Conservation (phyloP, 768 basidiomycete species). For the Termitomyces heimii region DNA sequence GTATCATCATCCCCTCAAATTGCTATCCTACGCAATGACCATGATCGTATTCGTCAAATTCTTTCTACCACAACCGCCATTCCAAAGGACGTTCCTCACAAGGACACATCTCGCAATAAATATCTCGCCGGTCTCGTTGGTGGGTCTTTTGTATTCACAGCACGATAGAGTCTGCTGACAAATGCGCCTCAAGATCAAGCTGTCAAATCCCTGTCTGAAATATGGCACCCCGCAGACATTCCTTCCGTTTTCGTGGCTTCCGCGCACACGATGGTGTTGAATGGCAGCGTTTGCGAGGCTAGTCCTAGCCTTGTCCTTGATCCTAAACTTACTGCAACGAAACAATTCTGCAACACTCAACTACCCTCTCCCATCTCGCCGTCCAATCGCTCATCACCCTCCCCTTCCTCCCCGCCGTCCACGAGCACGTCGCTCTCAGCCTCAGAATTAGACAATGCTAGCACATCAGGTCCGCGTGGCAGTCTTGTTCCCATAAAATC, state of each 20-base stretch:
- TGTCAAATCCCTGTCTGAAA: constrained; percentile 69
- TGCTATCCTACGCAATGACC: constrained; percentile 25
- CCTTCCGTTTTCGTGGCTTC: constrained; percentile 45
- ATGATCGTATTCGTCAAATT: constrained; percentile 21
- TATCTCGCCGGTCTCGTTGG: constrained; percentile 67
- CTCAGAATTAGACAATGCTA: constrained; percentile 14
- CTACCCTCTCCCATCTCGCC: constrained; percentile 53
- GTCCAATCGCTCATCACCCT: constrained; percentile 27
- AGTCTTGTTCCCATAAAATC: constrained; percentile 56
- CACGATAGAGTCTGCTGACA: constrained; percentile 10
- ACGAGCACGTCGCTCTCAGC: constrained; percentile 8
- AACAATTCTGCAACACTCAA: constrained; percentile 29
- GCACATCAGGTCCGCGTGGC: constrained; percentile 19
- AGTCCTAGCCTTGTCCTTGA: constrained; percentile 5
- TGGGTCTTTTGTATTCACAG: constrained; percentile 31
- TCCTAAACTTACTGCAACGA: constrained; percentile 9
- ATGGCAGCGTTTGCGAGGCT: constrained; percentile 10
- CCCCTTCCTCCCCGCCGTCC: constrained; percentile 21
- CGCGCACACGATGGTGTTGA: constrained; percentile 23
- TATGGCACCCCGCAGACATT: constrained; percentile 77
- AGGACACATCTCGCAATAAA: constrained; percentile 49
- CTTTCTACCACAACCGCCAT: constrained; percentile 19
- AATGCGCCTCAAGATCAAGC: constrained; percentile 59
- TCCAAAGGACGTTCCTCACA: constrained; percentile 26
- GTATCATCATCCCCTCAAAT: constrained; percentile 42